phyloP scores from a whole-genome alignment of 176 grass and related monocot species.

The bread wheat (Triticum aestivum) region DNA sequence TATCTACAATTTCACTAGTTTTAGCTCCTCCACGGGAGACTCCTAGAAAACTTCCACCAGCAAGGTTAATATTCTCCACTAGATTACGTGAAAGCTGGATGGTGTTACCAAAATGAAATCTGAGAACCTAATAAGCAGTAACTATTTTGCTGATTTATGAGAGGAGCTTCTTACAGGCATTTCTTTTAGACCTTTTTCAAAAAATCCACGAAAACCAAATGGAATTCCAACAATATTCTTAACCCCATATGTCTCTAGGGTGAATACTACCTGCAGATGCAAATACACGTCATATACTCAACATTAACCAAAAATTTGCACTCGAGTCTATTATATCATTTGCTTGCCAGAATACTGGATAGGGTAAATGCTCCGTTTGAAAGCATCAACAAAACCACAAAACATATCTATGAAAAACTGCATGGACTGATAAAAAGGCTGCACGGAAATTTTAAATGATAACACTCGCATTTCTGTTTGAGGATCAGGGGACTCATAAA shows the following conservation, averaged over 20 bases:
- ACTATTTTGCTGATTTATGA: not conserved
- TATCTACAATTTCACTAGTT: constrained; percentile 87
- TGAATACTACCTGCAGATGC: constrained; percentile 53
- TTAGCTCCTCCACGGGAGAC: constrained; percentile 89
- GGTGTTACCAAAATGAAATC: constrained; percentile 19
- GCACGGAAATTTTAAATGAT: not conserved
- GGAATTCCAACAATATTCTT: constrained; percentile 92
- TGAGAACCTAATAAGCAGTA: not conserved
- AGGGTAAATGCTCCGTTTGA: not conserved
- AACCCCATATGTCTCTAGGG: constrained; percentile 90
- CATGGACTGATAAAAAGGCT: not conserved
- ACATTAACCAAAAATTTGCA: not conserved
- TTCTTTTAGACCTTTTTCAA: constrained; percentile 79
- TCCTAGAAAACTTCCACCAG: constrained; percentile 91
- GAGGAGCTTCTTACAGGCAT: constrained; percentile 57
- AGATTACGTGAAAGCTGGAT: constrained; percentile 76
- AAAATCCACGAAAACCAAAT: constrained; percentile 95
- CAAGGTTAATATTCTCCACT: constrained; percentile 98
- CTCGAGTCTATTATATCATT: not conserved
- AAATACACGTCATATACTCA: not conserved
- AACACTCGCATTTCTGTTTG: not conserved
- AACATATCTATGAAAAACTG: not conserved
- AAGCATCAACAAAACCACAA: not conserved
- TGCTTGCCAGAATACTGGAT: not conserved
- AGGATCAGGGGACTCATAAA: not conserved